These are phyloP conservation scores for Coffea eugenioides DNA, from an alignment of 257 asterid species.

Conservation along the genomic window DNA sequence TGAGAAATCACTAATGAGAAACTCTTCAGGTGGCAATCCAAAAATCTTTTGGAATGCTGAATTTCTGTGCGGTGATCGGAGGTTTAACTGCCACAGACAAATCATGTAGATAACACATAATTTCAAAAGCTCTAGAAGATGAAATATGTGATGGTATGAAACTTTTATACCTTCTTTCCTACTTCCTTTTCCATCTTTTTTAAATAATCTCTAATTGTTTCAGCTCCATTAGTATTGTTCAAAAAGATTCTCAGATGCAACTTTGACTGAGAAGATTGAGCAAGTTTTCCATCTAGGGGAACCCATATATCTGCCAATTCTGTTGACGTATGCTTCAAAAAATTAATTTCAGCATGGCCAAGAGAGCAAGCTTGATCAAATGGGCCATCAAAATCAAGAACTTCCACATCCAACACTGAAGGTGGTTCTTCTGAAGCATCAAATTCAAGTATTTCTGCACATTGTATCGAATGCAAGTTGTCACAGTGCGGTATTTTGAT, in stretches of 20 bases:
- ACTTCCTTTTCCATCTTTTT: constrained; percentile 85
- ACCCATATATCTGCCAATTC: constrained; percentile 92
- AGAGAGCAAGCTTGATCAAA: constrained; percentile 72
- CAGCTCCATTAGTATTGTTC: constrained; percentile 87
- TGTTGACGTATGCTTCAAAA: constrained; percentile 71
- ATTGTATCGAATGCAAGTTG: constrained; percentile 18
- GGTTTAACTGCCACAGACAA: constrained; percentile 61
- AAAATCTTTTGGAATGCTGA: constrained; percentile 75
- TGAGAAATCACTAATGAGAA: constrained; percentile 79
- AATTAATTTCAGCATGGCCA: constrained; percentile 86
- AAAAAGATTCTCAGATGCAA: constrained; percentile 79
- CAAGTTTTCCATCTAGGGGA: constrained; percentile 82
- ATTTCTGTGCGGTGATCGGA: constrained; percentile 79
- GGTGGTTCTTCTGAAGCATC: constrained; percentile 95
- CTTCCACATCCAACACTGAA: constrained; percentile 78
- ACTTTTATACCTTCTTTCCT: constrained; percentile 70
- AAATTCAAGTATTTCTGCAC: constrained; percentile 83
- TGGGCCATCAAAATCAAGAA: constrained; percentile 83
- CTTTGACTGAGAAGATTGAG: constrained; percentile 72
- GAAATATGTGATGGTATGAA: not conserved
- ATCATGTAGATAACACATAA: too few species aligned
- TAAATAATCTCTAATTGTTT: constrained; percentile 79
- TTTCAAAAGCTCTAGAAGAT: not conserved
- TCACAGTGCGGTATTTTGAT: not conserved
- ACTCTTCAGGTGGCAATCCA: constrained; percentile 86